Evolutionary conservation across 2,329 filamentous ascomycete genomes (phyloP).

Genomic region (Colletotrichum melonis): DNA sequence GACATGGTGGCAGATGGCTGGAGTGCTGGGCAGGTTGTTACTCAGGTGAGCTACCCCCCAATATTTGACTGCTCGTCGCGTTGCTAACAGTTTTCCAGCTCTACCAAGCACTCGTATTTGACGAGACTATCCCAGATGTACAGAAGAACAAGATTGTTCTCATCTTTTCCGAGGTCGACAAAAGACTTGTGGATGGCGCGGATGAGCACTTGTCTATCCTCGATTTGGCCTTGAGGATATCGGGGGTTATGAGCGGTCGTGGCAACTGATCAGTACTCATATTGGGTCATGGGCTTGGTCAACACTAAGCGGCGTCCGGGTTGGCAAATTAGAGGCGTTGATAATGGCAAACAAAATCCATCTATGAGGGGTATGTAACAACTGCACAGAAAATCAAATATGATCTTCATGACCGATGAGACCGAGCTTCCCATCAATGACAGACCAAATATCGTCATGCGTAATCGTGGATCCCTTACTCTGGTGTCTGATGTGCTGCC

Average conservation of each 20-base stretch:
- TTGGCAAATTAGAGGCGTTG: constrained; percentile 19
- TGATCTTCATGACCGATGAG: constrained; percentile 55
- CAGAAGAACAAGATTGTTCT: constrained; percentile 93
- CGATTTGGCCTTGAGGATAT: constrained; percentile 85
- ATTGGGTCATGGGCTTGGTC: background rate
- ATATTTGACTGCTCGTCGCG: constrained; percentile 1
- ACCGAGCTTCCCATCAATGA: constrained; percentile 65
- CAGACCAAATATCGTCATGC: constrained; percentile 59
- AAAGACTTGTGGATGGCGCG: constrained; percentile 91
- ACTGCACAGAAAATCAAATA: constrained; percentile 6
- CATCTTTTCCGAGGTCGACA: constrained; percentile 94
- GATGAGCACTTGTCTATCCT: constrained; percentile 95
- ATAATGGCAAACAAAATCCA: background rate
- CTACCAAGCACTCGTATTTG: constrained; percentile 84
- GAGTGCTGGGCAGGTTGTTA: constrained; percentile 90
- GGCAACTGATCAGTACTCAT: constrained; percentile 37
- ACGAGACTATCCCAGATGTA: constrained; percentile 83
- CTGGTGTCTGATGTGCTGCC: constrained; percentile 36
- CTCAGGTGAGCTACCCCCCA: constrained; percentile 68
- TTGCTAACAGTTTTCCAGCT: constrained; percentile 59
- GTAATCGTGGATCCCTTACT: constrained; percentile 40
- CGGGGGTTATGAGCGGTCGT: constrained; percentile 71
- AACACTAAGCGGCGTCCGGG: constrained; percentile 21
- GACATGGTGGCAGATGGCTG: constrained; percentile 96
- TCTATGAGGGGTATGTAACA: constrained; percentile 25